A percentile compares a stretch with the other conserved stretches of the same genome.
Conservation (phyloP, 106 monocot species). For the Dioscorea dumetorum region DNA sequence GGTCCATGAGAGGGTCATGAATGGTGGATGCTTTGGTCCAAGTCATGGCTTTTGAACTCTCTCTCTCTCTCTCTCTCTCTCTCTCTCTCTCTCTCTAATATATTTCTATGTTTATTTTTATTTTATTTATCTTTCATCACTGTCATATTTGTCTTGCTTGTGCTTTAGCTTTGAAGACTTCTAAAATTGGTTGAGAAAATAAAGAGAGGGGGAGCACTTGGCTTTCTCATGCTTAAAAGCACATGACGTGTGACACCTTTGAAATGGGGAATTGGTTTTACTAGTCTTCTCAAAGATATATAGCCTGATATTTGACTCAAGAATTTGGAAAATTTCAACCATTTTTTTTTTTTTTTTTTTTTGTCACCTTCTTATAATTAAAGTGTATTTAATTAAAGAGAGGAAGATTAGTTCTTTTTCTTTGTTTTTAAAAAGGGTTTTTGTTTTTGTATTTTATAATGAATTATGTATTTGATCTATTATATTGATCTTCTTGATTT, state of each 20-base stretch:
- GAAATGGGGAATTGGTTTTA: background rate
- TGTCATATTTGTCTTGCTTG: too few species aligned
- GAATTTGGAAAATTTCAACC: background rate
- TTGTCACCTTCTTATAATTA: background rate
- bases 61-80: background rate
- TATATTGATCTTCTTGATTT: too few species aligned
- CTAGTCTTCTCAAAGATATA: background rate
- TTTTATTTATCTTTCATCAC: too few species aligned
- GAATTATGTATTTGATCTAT: too few species aligned
- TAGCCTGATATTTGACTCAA: background rate
- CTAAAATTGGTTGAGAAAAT: background rate
- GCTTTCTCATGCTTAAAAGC: background rate
- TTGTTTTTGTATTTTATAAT: too few species aligned
- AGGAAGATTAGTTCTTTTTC: too few species aligned
- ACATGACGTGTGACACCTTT: background rate
- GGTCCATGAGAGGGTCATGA: background rate
- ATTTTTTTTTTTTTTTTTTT: too few species aligned
- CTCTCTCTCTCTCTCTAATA: background rate
- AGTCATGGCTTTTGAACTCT: constrained; percentile 12
- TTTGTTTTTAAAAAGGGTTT: too few species aligned
- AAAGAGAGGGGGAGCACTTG: background rate
- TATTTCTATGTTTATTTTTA: too few species aligned
- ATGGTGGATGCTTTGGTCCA: constrained; percentile 10
- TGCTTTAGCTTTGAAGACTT: background rate
- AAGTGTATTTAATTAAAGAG: too few species aligned